These are phyloP conservation scores for Phallus indusiatus DNA, from an alignment of 768 basidiomycete genomes.

Conservation along the genomic window DNA sequence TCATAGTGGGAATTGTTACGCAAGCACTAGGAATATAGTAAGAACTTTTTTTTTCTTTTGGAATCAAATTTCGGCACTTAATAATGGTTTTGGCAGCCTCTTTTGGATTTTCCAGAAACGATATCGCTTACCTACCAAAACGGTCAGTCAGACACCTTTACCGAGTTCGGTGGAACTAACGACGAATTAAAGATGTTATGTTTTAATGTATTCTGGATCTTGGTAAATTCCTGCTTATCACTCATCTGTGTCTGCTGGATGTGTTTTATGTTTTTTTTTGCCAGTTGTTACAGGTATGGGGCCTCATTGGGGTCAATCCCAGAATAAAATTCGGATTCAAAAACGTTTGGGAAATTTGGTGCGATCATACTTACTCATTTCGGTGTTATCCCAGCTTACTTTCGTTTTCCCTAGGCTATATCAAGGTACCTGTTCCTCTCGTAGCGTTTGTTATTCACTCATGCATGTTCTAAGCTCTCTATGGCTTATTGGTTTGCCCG, in stretches of 20 bases:
- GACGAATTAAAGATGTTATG: slow-evolving; percentile 46
- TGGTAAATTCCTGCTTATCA: not conserved
- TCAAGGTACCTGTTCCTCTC: not conserved
- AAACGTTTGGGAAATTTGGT: slow-evolving; percentile 77
- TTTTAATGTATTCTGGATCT: slow-evolving; percentile 65
- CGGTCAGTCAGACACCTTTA: slow-evolving; percentile 23
- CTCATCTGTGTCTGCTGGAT: not conserved
- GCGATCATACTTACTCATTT: slow-evolving; percentile 5
- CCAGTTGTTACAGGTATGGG: slow-evolving; percentile 62
- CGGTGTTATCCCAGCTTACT: not conserved
- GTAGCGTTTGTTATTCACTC: not conserved
- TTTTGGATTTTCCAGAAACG: slow-evolving; percentile 65
- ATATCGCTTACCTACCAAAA: slow-evolving; percentile 55
- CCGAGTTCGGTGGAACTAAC: not conserved
- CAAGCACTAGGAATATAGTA: slow-evolving; percentile 66
- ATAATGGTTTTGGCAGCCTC: slow-evolving; percentile 24
- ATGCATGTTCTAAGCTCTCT: slow-evolving; percentile 17
- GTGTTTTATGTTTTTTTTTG: not conserved
- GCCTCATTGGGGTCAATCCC: slow-evolving; percentile 59
- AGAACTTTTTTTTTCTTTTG: slow-evolving; percentile 14
- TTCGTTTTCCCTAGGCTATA: slow-evolving; percentile 6
- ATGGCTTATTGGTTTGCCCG: slow-evolving; percentile 65
- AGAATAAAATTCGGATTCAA: slow-evolving; percentile 72
- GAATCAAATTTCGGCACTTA: not conserved
- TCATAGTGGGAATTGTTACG: slow-evolving; percentile 55